Evolutionary conservation across 2,329 filamentous ascomycete species (phyloP), one percentile per base, ranked within the genome.

Genomic region (Monosporascus sp.): DNA sequence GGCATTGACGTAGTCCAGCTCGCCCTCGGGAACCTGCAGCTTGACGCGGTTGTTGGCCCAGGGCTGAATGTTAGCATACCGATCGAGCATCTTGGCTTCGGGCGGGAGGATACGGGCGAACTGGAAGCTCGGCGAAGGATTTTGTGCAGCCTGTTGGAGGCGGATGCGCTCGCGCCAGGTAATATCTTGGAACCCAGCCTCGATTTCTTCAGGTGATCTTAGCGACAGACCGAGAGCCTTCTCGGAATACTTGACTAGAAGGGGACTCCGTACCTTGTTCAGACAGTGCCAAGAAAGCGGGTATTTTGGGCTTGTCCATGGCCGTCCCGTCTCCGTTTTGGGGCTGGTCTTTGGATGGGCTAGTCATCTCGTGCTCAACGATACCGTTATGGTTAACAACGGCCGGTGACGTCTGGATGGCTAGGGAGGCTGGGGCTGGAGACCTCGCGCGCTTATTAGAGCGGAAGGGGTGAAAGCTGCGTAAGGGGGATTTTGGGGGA

Each of bases 51-150:
- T 96, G 66, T 89, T 85, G 56, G 88, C 85, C 84, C 89, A 99
- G 0, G 92, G 90, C 66, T 92, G 87, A 58, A 99, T 90, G 66
- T 97, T 96, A 51, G 78, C 70, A 72, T 97, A 99, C 52, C 94
- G 85, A 70, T 97, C 95, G 60, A 93, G 81, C 37, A 72, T 68
- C 54, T 76, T 77, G 57, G 83, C 74, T 47, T 82, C 77, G 8
- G 81, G 74, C 24, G 78, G 77, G 27, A 71, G 72, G 48, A 87
- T 77, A 51, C 85, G 77, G 3, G 83, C 77, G 60, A 69, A 74
- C 47, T 62, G 67, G 54, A 67, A 71, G 52, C 60, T 66, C 49
- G 65, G 68, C 1, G 68, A 68, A 1, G 66, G 64, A 65, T 75
- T 74, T 51, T 68, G 66, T 9, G 64, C 52, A 22, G 72, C 70